Conservation (phyloP, 1,139 yeast species). For the Spencermartinsiella ligniputridi region DNA sequence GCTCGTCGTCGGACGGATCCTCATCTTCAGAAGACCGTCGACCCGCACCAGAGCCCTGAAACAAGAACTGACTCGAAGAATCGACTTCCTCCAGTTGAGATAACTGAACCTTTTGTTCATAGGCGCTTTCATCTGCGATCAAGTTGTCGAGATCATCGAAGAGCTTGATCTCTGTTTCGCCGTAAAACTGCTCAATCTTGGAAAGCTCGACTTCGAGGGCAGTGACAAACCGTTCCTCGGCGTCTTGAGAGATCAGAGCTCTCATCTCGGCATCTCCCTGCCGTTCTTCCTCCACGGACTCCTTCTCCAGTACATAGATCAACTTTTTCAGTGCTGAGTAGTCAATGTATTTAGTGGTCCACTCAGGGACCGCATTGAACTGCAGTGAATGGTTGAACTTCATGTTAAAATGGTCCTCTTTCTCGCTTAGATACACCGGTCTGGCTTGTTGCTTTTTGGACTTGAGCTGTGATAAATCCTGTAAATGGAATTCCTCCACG, state of each 20-base stretch:
- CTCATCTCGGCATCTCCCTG: slow-evolving; percentile 34
- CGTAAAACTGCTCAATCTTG: slow-evolving; percentile 55
- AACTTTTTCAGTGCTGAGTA: slow-evolving; percentile 61
- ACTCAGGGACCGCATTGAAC: slow-evolving; percentile 78
- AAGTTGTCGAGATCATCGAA: slow-evolving; percentile 44
- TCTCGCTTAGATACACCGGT: background rate
- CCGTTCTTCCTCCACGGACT: slow-evolving; percentile 26
- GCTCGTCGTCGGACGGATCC: background rate
- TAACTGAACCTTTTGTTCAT: slow-evolving; percentile 12
- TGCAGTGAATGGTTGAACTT: slow-evolving; percentile 71
- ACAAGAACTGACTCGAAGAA: background rate
- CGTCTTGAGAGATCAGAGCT: slow-evolving; percentile 41
- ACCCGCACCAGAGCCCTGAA: background rate
- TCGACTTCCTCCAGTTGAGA: background rate
- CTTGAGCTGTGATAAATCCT: background rate
- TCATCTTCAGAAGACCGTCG: background rate
- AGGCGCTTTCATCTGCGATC: slow-evolving; percentile 35
- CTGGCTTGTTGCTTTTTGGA: background rate
- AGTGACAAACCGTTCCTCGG: slow-evolving; percentile 46
- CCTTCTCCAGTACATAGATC: slow-evolving; percentile 48
- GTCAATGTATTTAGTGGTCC: slow-evolving; percentile 65
- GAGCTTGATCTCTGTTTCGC: slow-evolving; percentile 46
- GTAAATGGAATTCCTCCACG: background rate
- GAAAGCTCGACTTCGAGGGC: slow-evolving; percentile 53
- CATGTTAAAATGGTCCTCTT: slow-evolving; percentile 38